Base-by-base conservation (phyloP, 2,329 filamentous ascomycete species). In the Davidsoniella neocaledoniae region DNA sequence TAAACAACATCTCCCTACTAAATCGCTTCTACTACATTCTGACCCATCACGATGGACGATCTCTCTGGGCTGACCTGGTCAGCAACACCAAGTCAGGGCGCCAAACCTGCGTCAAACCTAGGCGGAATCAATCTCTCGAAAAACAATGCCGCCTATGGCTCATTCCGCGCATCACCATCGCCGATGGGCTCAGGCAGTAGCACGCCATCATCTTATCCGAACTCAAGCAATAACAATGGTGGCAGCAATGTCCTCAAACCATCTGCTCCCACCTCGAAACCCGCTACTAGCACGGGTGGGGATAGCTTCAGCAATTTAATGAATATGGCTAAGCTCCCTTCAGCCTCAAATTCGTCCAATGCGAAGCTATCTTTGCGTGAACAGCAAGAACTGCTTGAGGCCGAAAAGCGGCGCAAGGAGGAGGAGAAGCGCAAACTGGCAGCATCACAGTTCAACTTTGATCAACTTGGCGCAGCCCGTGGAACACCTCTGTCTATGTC, bases 221-320 rank as follows among this genome's bases (percentile, higher is more conserved):
- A 50, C 29, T 12, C 50, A 9, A 16, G 9, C 46, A 16, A 48
- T 40, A 36, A 10, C 17, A 38, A 21, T 19, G 5, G 23, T 37
- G 14, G 26, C 26, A 16, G 26, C 43, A 25, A 8, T 45, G 25
- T 16, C 23, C 46, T 49, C 19, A 42, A 41, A 26, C 23, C 25
- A 19, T 29, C 46, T 29, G 33, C 36, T 36, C 38, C 26, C 8
- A 23, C 41, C 14, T 16, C 42, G 26, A 45, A 42, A 19, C 38
- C 45, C 33, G 64, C 74, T n/a, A 16, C 23, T 9, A 33, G 29
- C 29, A 33, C 29, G 12, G 16, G 29, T 5, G 66, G 72, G 43
- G 85, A 91, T 60, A 86, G 81, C 67, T 91, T 91, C 65, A 83
- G 84, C 59, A 83, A 79, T 58, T 68, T 91, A 47, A 70, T 87